Percentiles rank a stretch among this genome's conserved stretches.
phyloP scores from a whole-genome alignment of 768 basidiomycete genomes.

The Termitomyces sp. region DNA sequence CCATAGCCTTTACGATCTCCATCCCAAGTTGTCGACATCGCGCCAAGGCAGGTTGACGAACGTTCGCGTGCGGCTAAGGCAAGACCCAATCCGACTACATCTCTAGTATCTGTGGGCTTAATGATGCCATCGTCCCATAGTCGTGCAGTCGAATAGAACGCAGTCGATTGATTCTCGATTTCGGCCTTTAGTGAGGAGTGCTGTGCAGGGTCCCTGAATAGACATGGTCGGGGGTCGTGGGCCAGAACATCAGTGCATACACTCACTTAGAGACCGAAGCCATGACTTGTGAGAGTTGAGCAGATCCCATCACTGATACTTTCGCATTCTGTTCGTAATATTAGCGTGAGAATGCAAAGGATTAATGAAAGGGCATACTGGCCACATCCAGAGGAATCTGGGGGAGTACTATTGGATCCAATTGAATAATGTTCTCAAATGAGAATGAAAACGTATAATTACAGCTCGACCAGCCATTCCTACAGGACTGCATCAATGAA shows the following conservation, averaged over 20 bases:
- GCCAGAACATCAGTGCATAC: not conserved
- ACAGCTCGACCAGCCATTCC: conserved; percentile 94
- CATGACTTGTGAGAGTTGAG: conserved; percentile 93
- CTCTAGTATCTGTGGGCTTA: conserved; percentile 82
- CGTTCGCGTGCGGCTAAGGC: conserved; percentile 63
- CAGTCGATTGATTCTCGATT: conserved; percentile 87
- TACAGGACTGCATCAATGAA: conserved; percentile 21
- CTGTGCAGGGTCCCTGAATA: conserved; percentile 69
- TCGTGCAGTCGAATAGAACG: conserved; percentile 86
- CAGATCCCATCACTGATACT: conserved; percentile 94
- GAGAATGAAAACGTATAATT: conserved; percentile 28
- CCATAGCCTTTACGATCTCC: conserved; percentile 74
- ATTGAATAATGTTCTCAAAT: conserved; percentile 1
- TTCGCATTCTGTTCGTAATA: conserved; percentile 66
- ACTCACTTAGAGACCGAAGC: conserved; percentile 74
- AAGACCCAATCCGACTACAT: conserved; percentile 85
- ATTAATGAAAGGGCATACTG: conserved; percentile 52
- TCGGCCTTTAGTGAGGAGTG: conserved; percentile 71
- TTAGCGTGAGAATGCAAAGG: conserved; percentile 1
- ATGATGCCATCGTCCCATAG: conserved; percentile 95
- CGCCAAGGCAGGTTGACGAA: conserved; percentile 10
- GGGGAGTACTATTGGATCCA: conserved; percentile 72
- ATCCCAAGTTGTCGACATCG: conserved; percentile 59
- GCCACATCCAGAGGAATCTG: conserved; percentile 98
- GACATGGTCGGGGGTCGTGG: not conserved